These are phyloP conservation scores for Emmonsia crescens DNA, from an alignment of 2,329 filamentous ascomycete species.

Conservation along the genomic window DNA sequence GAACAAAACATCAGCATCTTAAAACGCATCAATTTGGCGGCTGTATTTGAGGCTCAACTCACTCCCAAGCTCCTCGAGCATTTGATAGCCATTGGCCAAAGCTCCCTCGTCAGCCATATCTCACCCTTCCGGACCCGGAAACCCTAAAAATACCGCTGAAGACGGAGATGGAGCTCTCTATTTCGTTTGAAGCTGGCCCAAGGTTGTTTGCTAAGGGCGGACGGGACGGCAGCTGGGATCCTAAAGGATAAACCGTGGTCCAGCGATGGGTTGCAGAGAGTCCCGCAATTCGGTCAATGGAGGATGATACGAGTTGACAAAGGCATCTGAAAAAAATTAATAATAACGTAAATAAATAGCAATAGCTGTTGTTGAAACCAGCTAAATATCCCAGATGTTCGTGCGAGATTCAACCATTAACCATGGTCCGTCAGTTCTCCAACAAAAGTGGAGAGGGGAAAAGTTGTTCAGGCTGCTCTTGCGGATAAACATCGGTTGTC, in stretches of 20 bases:
- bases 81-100: conserved; percentile 80
- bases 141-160: not conserved
- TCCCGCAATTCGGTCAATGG: not conserved
- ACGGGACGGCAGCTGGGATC: not conserved
- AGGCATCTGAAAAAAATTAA: not conserved
- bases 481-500: conserved; percentile 9
- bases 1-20: conserved; percentile 4
- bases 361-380: not conserved
- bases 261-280: not conserved
- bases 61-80: conserved; percentile 94
- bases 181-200: not conserved
- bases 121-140: conserved; percentile 1
- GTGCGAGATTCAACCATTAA: not conserved
- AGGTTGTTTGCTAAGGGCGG: not conserved
- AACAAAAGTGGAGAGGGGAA: not conserved
- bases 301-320: not conserved
- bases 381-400: not conserved
- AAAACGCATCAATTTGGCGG: conserved; percentile 1
- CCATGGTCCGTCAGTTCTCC: not conserved
- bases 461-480: not conserved
- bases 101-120: conserved; percentile 35
- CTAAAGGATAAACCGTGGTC: not conserved
- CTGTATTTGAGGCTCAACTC: conserved; percentile 33
- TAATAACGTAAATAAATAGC: not conserved
- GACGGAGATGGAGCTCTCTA: not conserved